Evolutionary conservation across 2,329 filamentous ascomycete species (phyloP).

Genomic region (Aspergillus aculeatinus): DNA sequence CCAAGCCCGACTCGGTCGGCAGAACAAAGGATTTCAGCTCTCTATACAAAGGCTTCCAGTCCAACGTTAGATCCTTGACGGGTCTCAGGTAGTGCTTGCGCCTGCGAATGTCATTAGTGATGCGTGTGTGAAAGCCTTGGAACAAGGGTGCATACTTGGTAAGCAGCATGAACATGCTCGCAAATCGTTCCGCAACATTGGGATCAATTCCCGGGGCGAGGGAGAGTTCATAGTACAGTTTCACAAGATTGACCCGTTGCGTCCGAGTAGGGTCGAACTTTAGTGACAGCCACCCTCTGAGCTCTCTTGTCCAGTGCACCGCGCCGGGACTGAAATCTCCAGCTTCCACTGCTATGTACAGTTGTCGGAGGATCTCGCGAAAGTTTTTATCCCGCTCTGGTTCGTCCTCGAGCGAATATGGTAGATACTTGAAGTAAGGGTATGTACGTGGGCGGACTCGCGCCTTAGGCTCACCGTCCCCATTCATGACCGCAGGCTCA

Average conservation of each 20-base stretch:
- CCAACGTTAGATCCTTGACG: slow-evolving; percentile 81
- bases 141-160: slow-evolving; percentile 68
- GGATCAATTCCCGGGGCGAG: slow-evolving; percentile 86
- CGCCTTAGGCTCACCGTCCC: slow-evolving; percentile 60
- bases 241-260: slow-evolving; percentile 78
- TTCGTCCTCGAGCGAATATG: slow-evolving; percentile 83
- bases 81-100: slow-evolving; percentile 95
- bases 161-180: slow-evolving; percentile 92
- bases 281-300: slow-evolving; percentile 89
- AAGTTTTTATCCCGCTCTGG: slow-evolving; percentile 74
- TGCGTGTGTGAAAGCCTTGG: background rate
- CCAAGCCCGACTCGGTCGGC: slow-evolving; percentile 71
- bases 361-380: slow-evolving; percentile 83
- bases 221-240: slow-evolving; percentile 90
- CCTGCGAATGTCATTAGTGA: slow-evolving; percentile 49
- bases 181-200: slow-evolving; percentile 79
- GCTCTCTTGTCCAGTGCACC: slow-evolving; percentile 94
- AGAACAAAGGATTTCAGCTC: slow-evolving; percentile 89
- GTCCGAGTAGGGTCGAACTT: slow-evolving; percentile 95
- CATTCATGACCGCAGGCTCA: slow-evolving; percentile 49
- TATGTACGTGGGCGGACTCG: slow-evolving; percentile 80
- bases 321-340: slow-evolving; percentile 94
- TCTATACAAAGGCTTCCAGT: slow-evolving; percentile 91
- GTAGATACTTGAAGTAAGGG: slow-evolving; percentile 86
- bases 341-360: slow-evolving; percentile 86